phyloP scores from a whole-genome alignment of 441 rosid species.

The Corymbia calophylla region DNA sequence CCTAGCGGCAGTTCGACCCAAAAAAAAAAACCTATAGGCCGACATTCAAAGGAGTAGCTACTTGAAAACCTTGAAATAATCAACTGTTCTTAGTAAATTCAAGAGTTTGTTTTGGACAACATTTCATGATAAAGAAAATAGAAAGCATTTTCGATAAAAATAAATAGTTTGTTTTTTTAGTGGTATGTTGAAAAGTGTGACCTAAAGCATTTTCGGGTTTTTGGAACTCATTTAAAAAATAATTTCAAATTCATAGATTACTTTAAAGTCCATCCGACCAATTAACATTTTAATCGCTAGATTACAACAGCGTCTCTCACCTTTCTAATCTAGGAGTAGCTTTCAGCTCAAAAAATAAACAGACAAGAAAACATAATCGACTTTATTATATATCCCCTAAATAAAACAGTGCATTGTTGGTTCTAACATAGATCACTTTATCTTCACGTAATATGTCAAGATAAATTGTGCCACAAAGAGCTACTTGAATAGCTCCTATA shows the following conservation, averaged over 20 bases:
- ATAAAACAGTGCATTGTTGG: not conserved
- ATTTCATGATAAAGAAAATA: not conserved
- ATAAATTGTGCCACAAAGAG: not conserved
- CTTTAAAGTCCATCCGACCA: not conserved
- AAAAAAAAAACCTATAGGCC: not conserved
- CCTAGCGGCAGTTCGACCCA: not conserved
- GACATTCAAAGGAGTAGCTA: not conserved
- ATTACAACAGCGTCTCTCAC: not conserved
- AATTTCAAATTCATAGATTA: not conserved
- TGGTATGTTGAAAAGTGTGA: not conserved
- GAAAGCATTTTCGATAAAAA: not conserved
- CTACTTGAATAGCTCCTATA: not conserved
- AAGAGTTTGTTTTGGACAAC: not conserved
- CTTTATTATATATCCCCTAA: not conserved
- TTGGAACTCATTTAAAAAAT: not conserved
- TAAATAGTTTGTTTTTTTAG: not conserved
- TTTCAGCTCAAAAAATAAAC: not conserved
- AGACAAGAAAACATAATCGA: not conserved
- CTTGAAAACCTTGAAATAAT: not conserved
- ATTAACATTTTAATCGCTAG: no score
- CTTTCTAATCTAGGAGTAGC: not conserved
- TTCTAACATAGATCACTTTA: not conserved
- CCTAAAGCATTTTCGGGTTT: not conserved
- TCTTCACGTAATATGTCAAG: not conserved
- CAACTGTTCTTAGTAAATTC: not conserved